Percentiles rank a stretch among this genome's conserved stretches.
These are phyloP conservation scores for Warburgia ugandensis DNA, from an alignment of 164 flowering plant species.

Conservation along the genomic window DNA sequence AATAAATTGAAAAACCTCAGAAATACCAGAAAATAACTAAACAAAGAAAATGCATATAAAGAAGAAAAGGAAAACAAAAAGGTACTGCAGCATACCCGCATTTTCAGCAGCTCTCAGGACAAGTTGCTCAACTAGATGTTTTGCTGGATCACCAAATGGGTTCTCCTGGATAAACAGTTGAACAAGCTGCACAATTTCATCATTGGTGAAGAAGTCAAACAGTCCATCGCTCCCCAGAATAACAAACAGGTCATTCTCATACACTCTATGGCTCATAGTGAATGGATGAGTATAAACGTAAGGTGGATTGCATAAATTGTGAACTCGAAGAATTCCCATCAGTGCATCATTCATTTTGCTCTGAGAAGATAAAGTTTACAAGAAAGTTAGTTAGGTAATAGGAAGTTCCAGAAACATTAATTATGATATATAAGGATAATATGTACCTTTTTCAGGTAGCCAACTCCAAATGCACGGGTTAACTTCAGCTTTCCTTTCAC, in stretches of 20 bases:
- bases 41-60: neutral
- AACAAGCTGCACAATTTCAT: conserved; percentile 22
- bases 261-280: conserved; percentile 14
- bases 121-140: conserved; percentile 23
- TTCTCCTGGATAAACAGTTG: conserved; percentile 16
- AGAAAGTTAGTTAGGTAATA: neutral
- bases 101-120: conserved; percentile 24
- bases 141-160: conserved; percentile 27
- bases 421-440: neutral
- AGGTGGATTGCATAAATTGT: conserved; percentile 24
- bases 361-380: conserved; percentile 4
- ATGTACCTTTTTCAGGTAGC: conserved; percentile 25
- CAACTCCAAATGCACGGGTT: conserved; percentile 32
- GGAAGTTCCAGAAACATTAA: neutral
- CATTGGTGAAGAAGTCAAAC: conserved; percentile 26
- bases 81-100: conserved; percentile 14
- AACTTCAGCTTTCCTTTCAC: conserved; percentile 28
- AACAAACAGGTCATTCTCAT: conserved; percentile 20
- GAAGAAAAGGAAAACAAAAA: no score
- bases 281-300: conserved; percentile 22
- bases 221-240: conserved; percentile 27
- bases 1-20: neutral
- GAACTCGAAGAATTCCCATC: conserved; percentile 29
- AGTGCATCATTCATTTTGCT: conserved; percentile 22
- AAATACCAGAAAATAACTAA: neutral